A percentile compares a stretch with the other conserved stretches of the same genome.
These are phyloP conservation scores for Solanum bulbocastanum DNA, from an alignment of 257 asterid species.

Conservation along the genomic window DNA sequence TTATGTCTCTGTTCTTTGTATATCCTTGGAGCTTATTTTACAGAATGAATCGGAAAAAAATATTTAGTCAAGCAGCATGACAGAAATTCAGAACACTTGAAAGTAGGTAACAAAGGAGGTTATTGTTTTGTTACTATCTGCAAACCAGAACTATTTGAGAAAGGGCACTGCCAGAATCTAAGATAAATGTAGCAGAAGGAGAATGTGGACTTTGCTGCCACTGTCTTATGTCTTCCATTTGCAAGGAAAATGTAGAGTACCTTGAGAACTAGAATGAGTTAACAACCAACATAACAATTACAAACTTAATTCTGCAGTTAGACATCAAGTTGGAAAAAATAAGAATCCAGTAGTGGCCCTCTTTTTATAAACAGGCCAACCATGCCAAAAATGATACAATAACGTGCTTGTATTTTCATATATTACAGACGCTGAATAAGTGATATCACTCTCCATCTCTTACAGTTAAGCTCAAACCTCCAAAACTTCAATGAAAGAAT, in stretches of 20 bases:
- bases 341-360: not conserved
- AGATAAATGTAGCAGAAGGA: not conserved
- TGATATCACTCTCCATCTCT: conserved; percentile 1
- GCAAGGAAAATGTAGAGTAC: not conserved
- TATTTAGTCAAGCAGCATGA: not conserved
- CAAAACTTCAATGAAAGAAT: not conserved
- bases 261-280: not conserved
- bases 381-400: not conserved
- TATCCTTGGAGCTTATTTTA: not conserved
- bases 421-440: not conserved
- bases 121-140: not conserved
- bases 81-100: not conserved
- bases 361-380: not conserved
- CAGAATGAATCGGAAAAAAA: not conserved
- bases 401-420: not conserved
- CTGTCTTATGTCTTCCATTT: not conserved
- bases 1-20: not conserved
- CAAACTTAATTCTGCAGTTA: not conserved
- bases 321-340: not conserved
- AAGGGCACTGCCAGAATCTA: not conserved
- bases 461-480: not conserved
- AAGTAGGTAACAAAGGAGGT: not conserved
- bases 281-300: not conserved
- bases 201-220: not conserved
- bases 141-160: not conserved